Evolutionary conservation across 331 rosid species (phyloP).

Genomic region (Pyracantha coccinea): DNA sequence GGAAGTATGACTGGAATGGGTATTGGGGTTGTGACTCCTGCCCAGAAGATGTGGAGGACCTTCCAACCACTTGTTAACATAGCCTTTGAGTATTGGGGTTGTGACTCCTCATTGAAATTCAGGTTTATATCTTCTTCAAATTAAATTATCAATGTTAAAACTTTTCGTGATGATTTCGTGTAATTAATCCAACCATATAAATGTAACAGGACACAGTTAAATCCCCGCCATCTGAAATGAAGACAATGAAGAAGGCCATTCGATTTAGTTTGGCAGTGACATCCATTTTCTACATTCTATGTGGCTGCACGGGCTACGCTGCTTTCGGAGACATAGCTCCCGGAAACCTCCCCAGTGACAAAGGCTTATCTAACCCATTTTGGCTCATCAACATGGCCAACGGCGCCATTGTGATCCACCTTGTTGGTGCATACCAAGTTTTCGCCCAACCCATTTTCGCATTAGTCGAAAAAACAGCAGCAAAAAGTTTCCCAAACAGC

Average conservation of each 20-base stretch:
- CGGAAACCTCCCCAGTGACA: conserved; percentile 61
- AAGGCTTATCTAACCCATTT: conserved; percentile 29
- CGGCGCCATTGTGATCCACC: conserved; percentile 61
- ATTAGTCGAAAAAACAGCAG: conserved; percentile 14
- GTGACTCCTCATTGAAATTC: conserved; percentile 74
- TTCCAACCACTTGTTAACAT: conserved; percentile 68
- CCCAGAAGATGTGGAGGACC: conserved; percentile 40
- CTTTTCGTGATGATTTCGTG: not conserved
- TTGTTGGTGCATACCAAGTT: conserved; percentile 77
- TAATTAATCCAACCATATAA: not conserved
- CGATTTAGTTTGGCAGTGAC: conserved; percentile 39
- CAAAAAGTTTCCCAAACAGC: conserved; percentile 5
- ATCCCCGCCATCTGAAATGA: conserved; percentile 57
- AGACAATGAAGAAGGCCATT: conserved; percentile 61
- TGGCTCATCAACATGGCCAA: conserved; percentile 80
- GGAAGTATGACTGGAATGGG: conserved; percentile 28
- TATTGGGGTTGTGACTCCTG: conserved; percentile 3
- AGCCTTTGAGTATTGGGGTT: too few relatives aligned
- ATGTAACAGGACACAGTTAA: conserved; percentile 51
- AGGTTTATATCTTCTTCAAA: conserved; percentile 27
- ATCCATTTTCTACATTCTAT: conserved; percentile 58
- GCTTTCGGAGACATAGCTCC: conserved; percentile 59
- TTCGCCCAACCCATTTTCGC: conserved; percentile 57
- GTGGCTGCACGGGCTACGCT: conserved; percentile 68
- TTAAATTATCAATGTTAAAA: not conserved